Percentiles rank a stretch among this genome's conserved stretches.
Evolutionary conservation across 2,329 filamentous ascomycete genomes (phyloP).

Genomic region (Pseudogymnoascus sp.): DNA sequence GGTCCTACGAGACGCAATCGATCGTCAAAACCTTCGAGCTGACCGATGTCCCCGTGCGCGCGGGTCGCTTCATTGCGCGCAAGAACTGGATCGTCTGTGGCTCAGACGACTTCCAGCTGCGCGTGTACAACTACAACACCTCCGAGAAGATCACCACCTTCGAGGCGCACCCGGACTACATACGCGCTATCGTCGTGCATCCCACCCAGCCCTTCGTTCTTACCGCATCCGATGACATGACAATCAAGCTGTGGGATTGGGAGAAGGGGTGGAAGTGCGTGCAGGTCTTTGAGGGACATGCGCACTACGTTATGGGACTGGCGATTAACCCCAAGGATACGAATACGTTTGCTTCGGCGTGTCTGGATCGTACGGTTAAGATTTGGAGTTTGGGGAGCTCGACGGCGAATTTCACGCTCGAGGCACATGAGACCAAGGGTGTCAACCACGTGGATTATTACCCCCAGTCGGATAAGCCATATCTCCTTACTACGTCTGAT

Average conservation of each 20-base stretch:
- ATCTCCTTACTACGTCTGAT: constrained; percentile 92
- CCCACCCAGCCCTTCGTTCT: constrained; percentile 92
- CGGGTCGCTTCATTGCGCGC: constrained; percentile 88
- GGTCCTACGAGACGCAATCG: constrained; percentile 94
- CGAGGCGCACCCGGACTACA: constrained; percentile 97
- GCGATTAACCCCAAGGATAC: constrained; percentile 97
- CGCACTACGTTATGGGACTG: constrained; percentile 93
- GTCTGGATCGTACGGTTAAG: constrained; percentile 92
- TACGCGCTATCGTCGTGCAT: constrained; percentile 91
- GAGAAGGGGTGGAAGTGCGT: constrained; percentile 98
- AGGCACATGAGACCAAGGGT: constrained; percentile 94
- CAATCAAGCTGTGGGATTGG: constrained; percentile 98
- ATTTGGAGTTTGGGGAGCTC: constrained; percentile 93
- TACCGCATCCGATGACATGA: constrained; percentile 97
- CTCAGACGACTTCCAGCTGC: constrained; percentile 79
- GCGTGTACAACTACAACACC: constrained; percentile 98
- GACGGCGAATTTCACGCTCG: constrained; percentile 92
- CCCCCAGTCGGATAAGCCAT: constrained; percentile 65
- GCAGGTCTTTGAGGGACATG: constrained; percentile 92
- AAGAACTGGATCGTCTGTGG: constrained; percentile 99
- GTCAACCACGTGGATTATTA: constrained; percentile 97
- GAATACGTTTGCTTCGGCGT: constrained; percentile 86
- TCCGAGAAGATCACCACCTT: constrained; percentile 97
- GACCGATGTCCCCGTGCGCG: constrained; percentile 94
- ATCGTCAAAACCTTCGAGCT: constrained; percentile 99